Evolutionary conservation across 164 flowering plant species (phyloP).

Genomic region (Stephania cephalantha): DNA sequence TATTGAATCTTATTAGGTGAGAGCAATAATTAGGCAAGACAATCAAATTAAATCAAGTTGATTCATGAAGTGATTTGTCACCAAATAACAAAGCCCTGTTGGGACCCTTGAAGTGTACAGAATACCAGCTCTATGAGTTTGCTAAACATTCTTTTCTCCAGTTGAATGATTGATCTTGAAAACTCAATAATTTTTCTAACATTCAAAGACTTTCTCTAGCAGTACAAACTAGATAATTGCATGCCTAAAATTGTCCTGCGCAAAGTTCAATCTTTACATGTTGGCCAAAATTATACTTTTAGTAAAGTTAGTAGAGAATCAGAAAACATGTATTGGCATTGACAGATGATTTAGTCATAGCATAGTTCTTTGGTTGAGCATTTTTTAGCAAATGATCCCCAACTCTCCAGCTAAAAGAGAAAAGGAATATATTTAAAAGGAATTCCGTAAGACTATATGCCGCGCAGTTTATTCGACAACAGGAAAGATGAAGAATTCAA

Average conservation of each 20-base stretch:
- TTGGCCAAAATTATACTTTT: neutral
- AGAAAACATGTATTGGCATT: neutral
- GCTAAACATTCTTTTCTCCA: neutral
- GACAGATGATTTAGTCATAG: neutral
- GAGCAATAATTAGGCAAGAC: neutral
- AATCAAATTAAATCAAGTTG: neutral
- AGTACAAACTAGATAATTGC: neutral
- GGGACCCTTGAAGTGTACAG: neutral
- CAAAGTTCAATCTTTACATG: neutral
- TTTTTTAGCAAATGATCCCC: neutral
- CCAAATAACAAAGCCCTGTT: neutral
- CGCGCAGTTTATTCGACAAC: neutral
- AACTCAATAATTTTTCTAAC: neutral
- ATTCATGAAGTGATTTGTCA: conserved; percentile 1
- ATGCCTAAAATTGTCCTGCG: neutral
- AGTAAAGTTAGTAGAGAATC: no score
- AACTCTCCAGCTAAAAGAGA: neutral
- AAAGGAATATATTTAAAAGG: no score
- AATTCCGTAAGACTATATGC: neutral
- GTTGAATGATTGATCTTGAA: neutral
- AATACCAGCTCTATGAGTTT: neutral
- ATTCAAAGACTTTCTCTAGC: neutral
- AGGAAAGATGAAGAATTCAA: neutral
- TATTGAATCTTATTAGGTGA: neutral
- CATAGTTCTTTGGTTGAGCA: neutral